These are phyloP conservation scores for Linaria vulgaris DNA, from an alignment of 257 asterid species.

Conservation along the genomic window DNA sequence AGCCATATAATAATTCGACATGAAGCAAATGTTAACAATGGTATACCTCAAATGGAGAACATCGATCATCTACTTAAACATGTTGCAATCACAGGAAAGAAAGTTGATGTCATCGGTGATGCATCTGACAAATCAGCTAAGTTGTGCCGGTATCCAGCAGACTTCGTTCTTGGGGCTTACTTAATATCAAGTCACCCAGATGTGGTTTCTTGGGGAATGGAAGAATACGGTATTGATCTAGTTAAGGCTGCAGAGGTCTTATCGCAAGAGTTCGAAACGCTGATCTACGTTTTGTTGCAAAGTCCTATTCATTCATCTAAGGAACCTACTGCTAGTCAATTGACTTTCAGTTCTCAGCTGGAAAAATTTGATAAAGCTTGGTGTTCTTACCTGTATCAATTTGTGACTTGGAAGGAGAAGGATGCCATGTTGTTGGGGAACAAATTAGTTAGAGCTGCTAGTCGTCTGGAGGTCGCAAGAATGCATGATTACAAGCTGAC, in stretches of 20 bases:
- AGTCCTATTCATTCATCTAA: slow-evolving; percentile 54
- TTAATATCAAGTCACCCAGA: slow-evolving; percentile 88
- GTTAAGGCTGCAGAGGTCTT: slow-evolving; percentile 73
- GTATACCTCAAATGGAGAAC: slow-evolving; percentile 41
- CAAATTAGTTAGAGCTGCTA: slow-evolving; percentile 92
- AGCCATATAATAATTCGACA: slow-evolving; percentile 8
- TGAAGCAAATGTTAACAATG: slow-evolving; percentile 36
- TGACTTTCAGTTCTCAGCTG: slow-evolving; percentile 74
- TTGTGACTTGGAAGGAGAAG: slow-evolving; percentile 93
- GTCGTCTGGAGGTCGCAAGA: slow-evolving; percentile 93
- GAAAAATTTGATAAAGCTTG: slow-evolving; percentile 83
- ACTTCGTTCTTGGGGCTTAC: slow-evolving; percentile 34
- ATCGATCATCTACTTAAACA: slow-evolving; percentile 93
- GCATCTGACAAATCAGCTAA: slow-evolving; percentile 30
- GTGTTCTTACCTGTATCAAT: slow-evolving; percentile 91
- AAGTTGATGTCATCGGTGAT: slow-evolving; percentile 50
- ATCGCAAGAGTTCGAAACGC: slow-evolving; percentile 70
- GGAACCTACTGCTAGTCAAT: slow-evolving; percentile 34
- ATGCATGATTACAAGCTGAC: slow-evolving; percentile 82
- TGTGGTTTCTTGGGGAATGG: slow-evolving; percentile 79
- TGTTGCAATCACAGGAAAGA: slow-evolving; percentile 68
- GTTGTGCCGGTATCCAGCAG: slow-evolving; percentile 17
- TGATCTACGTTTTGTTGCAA: slow-evolving; percentile 57
- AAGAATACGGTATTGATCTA: slow-evolving; percentile 79
- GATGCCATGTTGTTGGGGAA: slow-evolving; percentile 85